Conservation (phyloP, 1,284 basidiomycete species). For the Trichosporon ovoides region DNA sequence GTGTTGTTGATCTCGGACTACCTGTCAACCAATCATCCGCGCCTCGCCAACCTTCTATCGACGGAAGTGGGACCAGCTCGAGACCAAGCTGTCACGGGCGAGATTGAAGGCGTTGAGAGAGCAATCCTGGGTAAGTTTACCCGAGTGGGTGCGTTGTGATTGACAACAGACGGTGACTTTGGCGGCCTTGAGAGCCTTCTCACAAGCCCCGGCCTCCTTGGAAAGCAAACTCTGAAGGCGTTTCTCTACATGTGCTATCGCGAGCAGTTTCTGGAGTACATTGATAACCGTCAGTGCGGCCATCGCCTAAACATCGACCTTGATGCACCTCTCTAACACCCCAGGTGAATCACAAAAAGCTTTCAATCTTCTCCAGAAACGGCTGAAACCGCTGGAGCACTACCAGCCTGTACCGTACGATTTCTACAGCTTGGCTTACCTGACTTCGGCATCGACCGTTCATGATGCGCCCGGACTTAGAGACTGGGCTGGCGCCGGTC, state of each 20-base stretch:
- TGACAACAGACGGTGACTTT: conserved; percentile 50
- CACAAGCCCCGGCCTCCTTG: conserved; percentile 44
- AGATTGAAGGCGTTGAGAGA: conserved; percentile 48
- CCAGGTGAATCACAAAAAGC: conserved; percentile 49
- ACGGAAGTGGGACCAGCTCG: conserved; percentile 46
- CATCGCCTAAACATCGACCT: no score
- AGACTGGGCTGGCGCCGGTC: conserved; percentile 50
- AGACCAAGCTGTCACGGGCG: conserved; percentile 26
- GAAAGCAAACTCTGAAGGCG: conserved; percentile 49
- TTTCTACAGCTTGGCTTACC: conserved; percentile 52
- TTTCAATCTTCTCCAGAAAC: conserved; percentile 53
- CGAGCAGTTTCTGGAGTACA: conserved; percentile 50
- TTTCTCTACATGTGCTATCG: conserved; percentile 48
- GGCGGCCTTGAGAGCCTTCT: conserved; percentile 48
- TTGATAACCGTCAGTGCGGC: conserved; percentile 49
- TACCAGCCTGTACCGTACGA: conserved; percentile 53
- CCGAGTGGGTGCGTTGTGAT: background rate
- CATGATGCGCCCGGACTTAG: conserved; percentile 52
- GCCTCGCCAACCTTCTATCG: conserved; percentile 46
- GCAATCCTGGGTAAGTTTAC: conserved; percentile 42
- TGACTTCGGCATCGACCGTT: conserved; percentile 50
- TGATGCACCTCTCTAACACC: background rate
- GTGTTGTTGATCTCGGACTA: conserved; percentile 49
- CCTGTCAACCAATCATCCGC: conserved; percentile 46
- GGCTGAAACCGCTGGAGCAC: conserved; percentile 53